Conservation (phyloP, 106 monocot genomes). For the Dendrobium officinale region DNA sequence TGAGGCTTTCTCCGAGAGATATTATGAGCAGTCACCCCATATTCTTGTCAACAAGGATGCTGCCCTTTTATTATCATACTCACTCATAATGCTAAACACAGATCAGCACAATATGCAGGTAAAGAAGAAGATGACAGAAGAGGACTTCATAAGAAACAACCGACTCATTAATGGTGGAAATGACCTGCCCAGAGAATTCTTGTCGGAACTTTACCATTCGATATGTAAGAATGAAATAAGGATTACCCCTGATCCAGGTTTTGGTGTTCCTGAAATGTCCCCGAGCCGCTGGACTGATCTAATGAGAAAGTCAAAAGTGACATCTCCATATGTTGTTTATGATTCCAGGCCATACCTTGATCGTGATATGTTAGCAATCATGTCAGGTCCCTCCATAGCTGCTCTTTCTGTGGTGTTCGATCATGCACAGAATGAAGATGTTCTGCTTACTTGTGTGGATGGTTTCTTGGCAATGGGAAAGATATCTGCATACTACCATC, state of each 20-base stretch:
- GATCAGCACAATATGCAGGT: constrained; percentile 79
- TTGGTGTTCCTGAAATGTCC: constrained; percentile 53
- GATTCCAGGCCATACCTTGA: constrained; percentile 46
- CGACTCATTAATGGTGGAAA: constrained; percentile 62
- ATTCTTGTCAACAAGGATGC: constrained; percentile 69
- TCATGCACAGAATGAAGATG: constrained; percentile 57
- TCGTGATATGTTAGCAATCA: constrained; percentile 68
- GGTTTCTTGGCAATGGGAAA: constrained; percentile 68
- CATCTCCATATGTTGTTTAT: constrained; percentile 47
- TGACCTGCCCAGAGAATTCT: constrained; percentile 67
- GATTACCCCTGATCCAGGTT: constrained; percentile 53
- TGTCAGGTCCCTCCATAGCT: constrained; percentile 67
- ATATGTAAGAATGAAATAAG: constrained; percentile 68
- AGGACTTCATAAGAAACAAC: constrained; percentile 72
- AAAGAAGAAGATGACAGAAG: constrained; percentile 80
- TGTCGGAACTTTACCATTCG: constrained; percentile 58
- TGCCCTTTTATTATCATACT: constrained; percentile 62
- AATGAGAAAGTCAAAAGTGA: constrained; percentile 50
- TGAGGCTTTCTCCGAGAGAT: constrained; percentile 76
- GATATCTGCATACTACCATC: constrained; percentile 54
- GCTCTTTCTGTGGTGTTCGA: constrained; percentile 79
- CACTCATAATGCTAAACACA: constrained; percentile 71
- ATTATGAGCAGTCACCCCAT: constrained; percentile 64
- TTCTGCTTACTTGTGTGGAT: constrained; percentile 38
- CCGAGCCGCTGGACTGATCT: constrained; percentile 66